phyloP scores from a whole-genome alignment of 768 basidiomycete genomes.

The Boletus insuetus region DNA sequence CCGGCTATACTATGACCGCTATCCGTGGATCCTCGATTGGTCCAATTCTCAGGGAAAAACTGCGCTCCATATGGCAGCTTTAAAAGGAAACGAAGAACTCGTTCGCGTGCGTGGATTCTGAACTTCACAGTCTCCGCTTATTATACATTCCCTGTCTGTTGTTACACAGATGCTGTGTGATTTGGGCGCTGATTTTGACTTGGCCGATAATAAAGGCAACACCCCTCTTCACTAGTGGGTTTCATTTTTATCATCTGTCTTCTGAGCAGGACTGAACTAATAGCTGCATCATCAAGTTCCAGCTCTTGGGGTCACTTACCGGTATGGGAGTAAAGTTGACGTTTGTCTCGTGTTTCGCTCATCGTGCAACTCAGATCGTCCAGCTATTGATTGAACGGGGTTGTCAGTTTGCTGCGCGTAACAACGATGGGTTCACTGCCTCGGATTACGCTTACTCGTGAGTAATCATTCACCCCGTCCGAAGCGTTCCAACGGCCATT shows the following conservation, averaged over 20 bases:
- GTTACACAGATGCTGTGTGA: conserved; percentile 89
- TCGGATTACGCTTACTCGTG: conserved; percentile 81
- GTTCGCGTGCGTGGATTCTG: conserved; percentile 59
- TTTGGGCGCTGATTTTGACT: conserved; percentile 83
- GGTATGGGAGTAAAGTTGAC: conserved; percentile 40
- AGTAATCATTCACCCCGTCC: conserved; percentile 4
- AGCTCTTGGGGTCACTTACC: conserved; percentile 86
- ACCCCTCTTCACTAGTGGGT: conserved; percentile 91
- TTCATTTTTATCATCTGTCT: neutral
- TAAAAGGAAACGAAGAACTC: conserved; percentile 87
- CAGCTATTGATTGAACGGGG: conserved; percentile 87
- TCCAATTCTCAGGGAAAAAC: conserved; percentile 89
- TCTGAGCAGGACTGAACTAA: conserved; percentile 5
- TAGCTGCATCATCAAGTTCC: conserved; percentile 47
- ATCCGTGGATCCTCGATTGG: conserved; percentile 88
- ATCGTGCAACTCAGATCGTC: conserved; percentile 52
- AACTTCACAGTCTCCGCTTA: conserved; percentile 12
- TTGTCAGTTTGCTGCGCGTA: conserved; percentile 77
- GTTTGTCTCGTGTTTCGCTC: conserved; percentile 7
- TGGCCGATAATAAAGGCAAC: conserved; percentile 90
- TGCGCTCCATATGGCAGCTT: conserved; percentile 81
- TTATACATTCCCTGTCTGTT: conserved; percentile 5
- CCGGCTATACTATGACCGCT: conserved; percentile 80
- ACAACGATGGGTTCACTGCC: conserved; percentile 89
- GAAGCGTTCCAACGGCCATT: conserved; percentile 2